A percentile compares a stretch with the other conserved stretches of the same genome.
These are phyloP conservation scores for Penicillium lagena DNA, from an alignment of 495 filamentous ascomycete genomes.

Conservation along the genomic window DNA sequence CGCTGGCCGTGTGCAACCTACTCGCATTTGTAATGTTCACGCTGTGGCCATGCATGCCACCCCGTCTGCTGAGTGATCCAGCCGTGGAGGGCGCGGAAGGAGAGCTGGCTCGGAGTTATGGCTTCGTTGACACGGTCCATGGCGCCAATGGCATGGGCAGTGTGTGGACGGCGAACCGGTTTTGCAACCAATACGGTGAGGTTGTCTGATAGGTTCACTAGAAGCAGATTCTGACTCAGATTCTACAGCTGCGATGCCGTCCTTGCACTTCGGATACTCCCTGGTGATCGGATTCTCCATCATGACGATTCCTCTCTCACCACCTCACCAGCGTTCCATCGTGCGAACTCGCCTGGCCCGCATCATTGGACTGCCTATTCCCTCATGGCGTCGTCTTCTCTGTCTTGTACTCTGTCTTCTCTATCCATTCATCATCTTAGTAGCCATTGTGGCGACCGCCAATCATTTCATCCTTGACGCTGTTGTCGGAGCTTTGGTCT, in stretches of 20 bases:
- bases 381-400: slow-evolving; percentile 38
- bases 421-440: slow-evolving; percentile 59
- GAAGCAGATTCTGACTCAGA: slow-evolving; percentile 2
- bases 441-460: slow-evolving; percentile 65
- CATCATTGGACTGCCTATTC: slow-evolving; percentile 18
- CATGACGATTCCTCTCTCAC: slow-evolving; percentile 43
- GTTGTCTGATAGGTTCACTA: not conserved
- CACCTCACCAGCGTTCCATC: slow-evolving; percentile 21
- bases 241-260: slow-evolving; percentile 64
- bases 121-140: slow-evolving; percentile 74
- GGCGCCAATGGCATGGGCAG: slow-evolving; percentile 52
- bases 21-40: slow-evolving; percentile 74
- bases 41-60: slow-evolving; percentile 76
- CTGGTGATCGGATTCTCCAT: slow-evolving; percentile 69
- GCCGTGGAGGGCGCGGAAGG: slow-evolving; percentile 33
- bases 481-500: slow-evolving; percentile 56
- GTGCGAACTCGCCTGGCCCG: slow-evolving; percentile 14
- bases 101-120: slow-evolving; percentile 48
- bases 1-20: slow-evolving; percentile 69
- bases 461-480: slow-evolving; percentile 73
- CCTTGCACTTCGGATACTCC: slow-evolving; percentile 74
- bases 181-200: slow-evolving; percentile 59
- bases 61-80: slow-evolving; percentile 56
- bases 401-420: slow-evolving; percentile 48
- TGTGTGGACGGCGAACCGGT: slow-evolving; percentile 69